Evolutionary conservation across 768 basidiomycete genomes (phyloP).

Genomic region (Psilocybe azurescens): DNA sequence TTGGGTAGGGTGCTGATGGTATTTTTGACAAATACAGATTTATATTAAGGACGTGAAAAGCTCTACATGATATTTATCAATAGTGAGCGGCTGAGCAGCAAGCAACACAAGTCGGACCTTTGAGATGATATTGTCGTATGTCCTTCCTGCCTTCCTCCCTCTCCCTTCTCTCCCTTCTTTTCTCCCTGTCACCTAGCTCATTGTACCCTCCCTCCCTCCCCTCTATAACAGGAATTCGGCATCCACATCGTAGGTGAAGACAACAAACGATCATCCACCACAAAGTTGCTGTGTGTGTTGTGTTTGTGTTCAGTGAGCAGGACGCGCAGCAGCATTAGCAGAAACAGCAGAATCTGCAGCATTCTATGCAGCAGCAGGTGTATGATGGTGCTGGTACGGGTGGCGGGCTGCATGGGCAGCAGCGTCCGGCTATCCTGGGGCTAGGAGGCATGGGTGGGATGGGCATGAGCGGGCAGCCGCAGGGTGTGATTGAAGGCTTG

Average conservation of each 20-base stretch:
- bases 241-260: constrained; percentile 99
- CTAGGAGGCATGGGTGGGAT: background rate
- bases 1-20: too few relatives aligned
- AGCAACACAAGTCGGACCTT: constrained; percentile 90
- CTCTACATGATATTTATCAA: constrained; percentile 95
- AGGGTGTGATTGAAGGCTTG: too few relatives aligned
- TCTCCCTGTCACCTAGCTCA: background rate
- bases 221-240: constrained; percentile 82
- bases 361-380: constrained; percentile 13
- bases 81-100: constrained; percentile 86
- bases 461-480: too few relatives aligned
- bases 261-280: constrained; percentile 97
- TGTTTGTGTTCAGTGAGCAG: constrained; percentile 86
- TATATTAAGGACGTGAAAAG: constrained; percentile 62
- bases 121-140: constrained; percentile 94
- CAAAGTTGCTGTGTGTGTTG: constrained; percentile 95
- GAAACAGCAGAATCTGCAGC: constrained; percentile 19
- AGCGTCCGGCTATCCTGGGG: background rate
- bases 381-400: background rate
- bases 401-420: too few relatives aligned
- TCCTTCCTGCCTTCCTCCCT: constrained; percentile 15
- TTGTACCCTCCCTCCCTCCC: too few relatives aligned
- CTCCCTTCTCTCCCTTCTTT: constrained; percentile 11
- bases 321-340: constrained; percentile 43
- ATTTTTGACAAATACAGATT: constrained; percentile 56